These are phyloP conservation scores for Colletotrichum agaves DNA, from an alignment of 2,329 filamentous ascomycete species.

Conservation along the genomic window DNA sequence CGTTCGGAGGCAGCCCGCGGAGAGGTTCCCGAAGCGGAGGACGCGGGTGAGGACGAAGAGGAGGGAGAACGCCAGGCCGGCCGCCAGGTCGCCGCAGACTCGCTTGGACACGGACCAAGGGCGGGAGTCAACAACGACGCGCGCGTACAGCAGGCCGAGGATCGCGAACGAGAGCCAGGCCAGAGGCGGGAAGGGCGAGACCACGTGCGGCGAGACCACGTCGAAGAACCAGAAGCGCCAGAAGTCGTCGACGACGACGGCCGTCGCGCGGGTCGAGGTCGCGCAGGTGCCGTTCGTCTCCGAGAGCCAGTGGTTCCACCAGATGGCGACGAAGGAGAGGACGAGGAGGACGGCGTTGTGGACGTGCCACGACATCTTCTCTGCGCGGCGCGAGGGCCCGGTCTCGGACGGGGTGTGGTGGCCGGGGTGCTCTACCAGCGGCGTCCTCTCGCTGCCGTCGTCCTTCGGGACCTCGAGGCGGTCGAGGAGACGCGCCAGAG, in stretches of 20 bases:
- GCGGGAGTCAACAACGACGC: constrained; percentile 50
- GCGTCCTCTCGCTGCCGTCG: constrained; percentile 41
- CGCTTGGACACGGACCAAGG: constrained; percentile 45
- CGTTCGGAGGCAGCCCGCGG: constrained; percentile 54
- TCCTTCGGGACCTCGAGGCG: constrained; percentile 36
- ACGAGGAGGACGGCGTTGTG: constrained; percentile 51
- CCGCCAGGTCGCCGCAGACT: constrained; percentile 43
- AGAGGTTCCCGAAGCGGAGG: constrained; percentile 56
- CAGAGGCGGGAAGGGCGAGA: constrained; percentile 56
- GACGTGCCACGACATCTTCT: constrained; percentile 51
- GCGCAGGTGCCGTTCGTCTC: constrained; percentile 51
- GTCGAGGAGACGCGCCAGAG: constrained; percentile 44
- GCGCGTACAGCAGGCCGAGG: constrained; percentile 55
- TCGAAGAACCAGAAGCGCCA: constrained; percentile 55
- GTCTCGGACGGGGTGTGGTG: background rate
- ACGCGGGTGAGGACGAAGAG: constrained; percentile 56
- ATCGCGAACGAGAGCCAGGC: constrained; percentile 60
- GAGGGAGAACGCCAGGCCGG: constrained; percentile 45
- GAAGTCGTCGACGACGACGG: constrained; percentile 41
- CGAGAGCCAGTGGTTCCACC: constrained; percentile 60
- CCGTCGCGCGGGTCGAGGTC: constrained; percentile 16
- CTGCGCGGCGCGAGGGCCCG: constrained; percentile 23
- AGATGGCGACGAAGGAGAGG: constrained; percentile 51
- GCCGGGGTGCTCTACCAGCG: constrained; percentile 42
- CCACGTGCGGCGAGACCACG: constrained; percentile 43